Evolutionary conservation across 192 early-diverging fungal species (phyloP), one percentile per base, ranked within the genome.

Genomic region (Podila epigama): DNA sequence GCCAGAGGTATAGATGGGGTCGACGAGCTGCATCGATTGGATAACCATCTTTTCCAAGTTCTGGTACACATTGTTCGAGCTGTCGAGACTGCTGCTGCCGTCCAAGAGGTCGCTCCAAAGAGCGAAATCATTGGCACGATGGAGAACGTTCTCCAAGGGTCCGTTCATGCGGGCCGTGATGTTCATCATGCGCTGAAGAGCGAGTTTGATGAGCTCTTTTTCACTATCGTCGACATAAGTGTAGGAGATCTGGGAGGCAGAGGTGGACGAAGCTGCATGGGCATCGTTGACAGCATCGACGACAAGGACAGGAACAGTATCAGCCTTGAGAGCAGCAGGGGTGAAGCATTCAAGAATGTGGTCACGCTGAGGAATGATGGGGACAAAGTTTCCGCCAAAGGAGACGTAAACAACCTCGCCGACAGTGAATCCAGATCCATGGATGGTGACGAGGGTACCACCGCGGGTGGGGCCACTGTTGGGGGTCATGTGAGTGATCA

Each of bases 171-270:
- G 54, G 5, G 66, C 73, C n/a, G 73, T 58, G 31, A 77, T 66
- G 50, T 40, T 58, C 73, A 77, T 68, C 44, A 77, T 58, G 12
- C 73, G 73, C 51, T 77, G 73, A 1, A 77, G 64, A 20, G 73
- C 66, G n/a, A 77, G 60, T 40, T 77, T 77, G 56, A 68, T 48
- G 25, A 77, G 61, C 51, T 77, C 73, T 40, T 68, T 68, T 50
- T 77, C 73, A 55, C 68, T 77, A 42, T 77, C 73, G 33, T 77
- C 73, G 12, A 77, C 61, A 37, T 77, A 77, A 1, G 73, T 77
- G 39, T 64, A 77, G 27, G 56, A 60, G 20, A 60, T 48, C 31
- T 68, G 65, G n/a, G 66, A 18, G 2, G 66, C 35, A 9, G 51
- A 28, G 37, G 15, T 63, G 15, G 53, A n/a, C 3, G 59, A 39